Conservation (phyloP, 768 basidiomycete species). For the Galerina marginata region DNA sequence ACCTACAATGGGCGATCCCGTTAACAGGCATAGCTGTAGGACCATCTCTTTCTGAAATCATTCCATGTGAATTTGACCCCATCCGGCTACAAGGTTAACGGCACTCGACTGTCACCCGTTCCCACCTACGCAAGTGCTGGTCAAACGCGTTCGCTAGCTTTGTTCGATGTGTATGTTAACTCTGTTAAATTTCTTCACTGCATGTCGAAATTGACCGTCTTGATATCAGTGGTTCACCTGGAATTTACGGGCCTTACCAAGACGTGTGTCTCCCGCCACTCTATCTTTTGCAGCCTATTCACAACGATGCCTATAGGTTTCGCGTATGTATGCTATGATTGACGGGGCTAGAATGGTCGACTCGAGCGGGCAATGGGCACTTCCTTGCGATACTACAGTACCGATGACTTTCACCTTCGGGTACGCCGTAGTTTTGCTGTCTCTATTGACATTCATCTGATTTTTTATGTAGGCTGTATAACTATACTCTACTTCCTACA, state of each 20-base stretch:
- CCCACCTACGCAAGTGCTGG: slow-evolving; percentile 69
- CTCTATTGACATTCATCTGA: neutral
- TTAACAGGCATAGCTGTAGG: slow-evolving; percentile 60
- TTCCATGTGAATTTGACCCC: neutral
- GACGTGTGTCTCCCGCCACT: slow-evolving; percentile 52
- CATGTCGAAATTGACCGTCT: neutral
- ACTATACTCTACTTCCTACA: slow-evolving; percentile 71
- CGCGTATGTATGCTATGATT: slow-evolving; percentile 64
- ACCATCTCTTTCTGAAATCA: neutral
- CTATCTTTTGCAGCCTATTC: neutral
- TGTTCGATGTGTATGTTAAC: slow-evolving; percentile 71
- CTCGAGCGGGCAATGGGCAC: slow-evolving; percentile 72
- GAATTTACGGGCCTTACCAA: slow-evolving; percentile 78
- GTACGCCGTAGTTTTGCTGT: slow-evolving; percentile 38
- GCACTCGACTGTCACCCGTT: slow-evolving; percentile 51
- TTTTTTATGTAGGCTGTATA: slow-evolving; percentile 39
- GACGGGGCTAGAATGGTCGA: slow-evolving; percentile 73
- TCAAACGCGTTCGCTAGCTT: slow-evolving; percentile 62
- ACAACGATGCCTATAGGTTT: slow-evolving; percentile 51
- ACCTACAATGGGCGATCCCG: slow-evolving; percentile 78
- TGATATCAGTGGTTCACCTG: slow-evolving; percentile 62
- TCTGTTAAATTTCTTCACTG: neutral
- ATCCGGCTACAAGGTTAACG: slow-evolving; percentile 54
- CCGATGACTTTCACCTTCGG: slow-evolving; percentile 73
- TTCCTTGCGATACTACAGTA: slow-evolving; percentile 69